These are phyloP conservation scores for Pochonia chlamydosporia DNA, from an alignment of 2,329 filamentous ascomycete species.

Conservation along the genomic window DNA sequence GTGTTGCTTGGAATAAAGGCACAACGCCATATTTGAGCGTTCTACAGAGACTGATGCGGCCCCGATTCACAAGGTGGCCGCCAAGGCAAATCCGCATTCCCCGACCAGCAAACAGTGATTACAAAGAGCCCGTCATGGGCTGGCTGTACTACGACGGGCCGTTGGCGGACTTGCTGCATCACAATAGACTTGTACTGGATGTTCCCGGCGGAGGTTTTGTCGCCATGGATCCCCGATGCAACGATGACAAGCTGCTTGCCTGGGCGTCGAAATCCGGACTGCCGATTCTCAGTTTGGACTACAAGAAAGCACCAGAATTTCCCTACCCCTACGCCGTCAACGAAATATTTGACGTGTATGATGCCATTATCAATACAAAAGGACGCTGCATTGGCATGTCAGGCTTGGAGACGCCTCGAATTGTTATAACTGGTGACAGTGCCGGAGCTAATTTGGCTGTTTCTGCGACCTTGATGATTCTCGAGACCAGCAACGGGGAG, in stretches of 20 bases:
- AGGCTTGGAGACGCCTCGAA: slow-evolving; percentile 27
- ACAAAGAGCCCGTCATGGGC: slow-evolving; percentile 73
- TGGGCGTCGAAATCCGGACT: slow-evolving; percentile 87
- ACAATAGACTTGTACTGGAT: slow-evolving; percentile 77
- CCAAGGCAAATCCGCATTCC: slow-evolving; percentile 81
- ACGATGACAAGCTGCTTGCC: slow-evolving; percentile 87
- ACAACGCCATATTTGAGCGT: slow-evolving; percentile 79
- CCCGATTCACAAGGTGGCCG: slow-evolving; percentile 72
- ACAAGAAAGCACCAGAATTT: slow-evolving; percentile 51
- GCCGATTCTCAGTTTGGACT: slow-evolving; percentile 88
- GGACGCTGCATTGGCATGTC: slow-evolving; percentile 40
- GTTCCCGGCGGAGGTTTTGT: slow-evolving; percentile 94
- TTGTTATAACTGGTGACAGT: slow-evolving; percentile 43
- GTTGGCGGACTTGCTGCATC: slow-evolving; percentile 66
- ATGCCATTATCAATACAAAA: slow-evolving; percentile 29
- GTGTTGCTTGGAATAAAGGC: slow-evolving; percentile 93
- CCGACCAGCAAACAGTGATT: slow-evolving; percentile 71
- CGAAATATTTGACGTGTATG: slow-evolving; percentile 44
- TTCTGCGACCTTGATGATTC: slow-evolving; percentile 79
- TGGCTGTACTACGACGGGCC: slow-evolving; percentile 96
- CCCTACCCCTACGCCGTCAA: slow-evolving; percentile 43
- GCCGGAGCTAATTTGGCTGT: slow-evolving; percentile 47
- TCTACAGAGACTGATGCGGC: slow-evolving; percentile 66
- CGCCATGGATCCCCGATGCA: slow-evolving; percentile 90
- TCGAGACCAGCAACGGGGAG: slow-evolving; percentile 60